Conservation (phyloP, 139 green algal species). For the Yamagishiella unicocca region DNA sequence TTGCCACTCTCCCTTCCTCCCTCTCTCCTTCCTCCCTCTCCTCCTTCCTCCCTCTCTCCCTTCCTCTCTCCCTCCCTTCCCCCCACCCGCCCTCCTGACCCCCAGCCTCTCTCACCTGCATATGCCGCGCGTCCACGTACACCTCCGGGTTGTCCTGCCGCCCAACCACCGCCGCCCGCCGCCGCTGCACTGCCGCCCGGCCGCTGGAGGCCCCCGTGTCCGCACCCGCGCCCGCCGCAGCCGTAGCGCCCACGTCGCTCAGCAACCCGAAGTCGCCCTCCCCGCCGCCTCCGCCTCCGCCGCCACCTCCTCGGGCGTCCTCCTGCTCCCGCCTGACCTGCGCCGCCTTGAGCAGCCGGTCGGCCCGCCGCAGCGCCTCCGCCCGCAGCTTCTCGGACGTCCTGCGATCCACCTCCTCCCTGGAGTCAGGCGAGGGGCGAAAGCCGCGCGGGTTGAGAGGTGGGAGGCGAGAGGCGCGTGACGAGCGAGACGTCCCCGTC, state of each 20-base stretch:
- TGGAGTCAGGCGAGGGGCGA: no score
- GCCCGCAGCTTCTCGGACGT: slow-evolving; percentile 17
- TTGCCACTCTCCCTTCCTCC: no score
- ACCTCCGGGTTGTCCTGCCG: slow-evolving; percentile 44
- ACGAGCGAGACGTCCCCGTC: neutral
- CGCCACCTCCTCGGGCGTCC: neutral
- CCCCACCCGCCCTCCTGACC: no score
- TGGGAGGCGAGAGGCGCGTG: no score
- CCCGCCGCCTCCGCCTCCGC: slow-evolving; percentile 14
- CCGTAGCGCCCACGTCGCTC: slow-evolving; percentile 11
- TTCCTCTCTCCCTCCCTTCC: no score
- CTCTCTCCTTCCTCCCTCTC: no score
- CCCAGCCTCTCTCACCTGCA: slow-evolving; percentile 12
- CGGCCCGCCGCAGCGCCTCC: slow-evolving; percentile 19
- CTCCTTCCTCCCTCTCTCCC: no score
- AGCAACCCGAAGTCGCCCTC: neutral
- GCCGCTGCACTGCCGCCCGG: neutral
- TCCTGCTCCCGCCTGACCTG: slow-evolving; percentile 4
- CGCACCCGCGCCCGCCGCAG: slow-evolving; percentile 7
- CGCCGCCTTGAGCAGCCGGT: neutral
- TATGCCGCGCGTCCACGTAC: slow-evolving; percentile 59
- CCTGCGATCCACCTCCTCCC: neutral
- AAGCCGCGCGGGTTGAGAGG: no score
- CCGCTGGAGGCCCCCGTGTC: neutral
- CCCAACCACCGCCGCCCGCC: slow-evolving; percentile 1